Percentiles rank a stretch among this genome's conserved stretches.
phyloP scores from a whole-genome alignment of 768 basidiomycete genomes.

The Ramaria sp. region DNA sequence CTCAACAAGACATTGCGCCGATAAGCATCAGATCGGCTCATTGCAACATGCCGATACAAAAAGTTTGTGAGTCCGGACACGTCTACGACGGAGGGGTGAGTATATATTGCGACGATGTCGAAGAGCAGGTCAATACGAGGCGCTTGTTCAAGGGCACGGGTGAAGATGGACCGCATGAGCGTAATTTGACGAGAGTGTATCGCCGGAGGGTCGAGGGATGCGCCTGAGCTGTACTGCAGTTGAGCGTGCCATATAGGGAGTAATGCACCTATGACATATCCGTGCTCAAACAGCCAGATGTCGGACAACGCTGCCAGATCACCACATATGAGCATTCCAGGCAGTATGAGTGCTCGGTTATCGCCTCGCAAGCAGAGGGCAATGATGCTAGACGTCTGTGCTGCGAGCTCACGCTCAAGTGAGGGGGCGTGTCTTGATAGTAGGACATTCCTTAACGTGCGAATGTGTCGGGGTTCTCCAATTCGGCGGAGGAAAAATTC shows the following conservation, averaged over 20 bases:
- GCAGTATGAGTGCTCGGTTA: conserved; percentile 43
- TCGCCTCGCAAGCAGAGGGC: conserved; percentile 38
- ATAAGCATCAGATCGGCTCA: conserved; percentile 52
- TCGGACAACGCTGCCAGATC: conserved; percentile 64
- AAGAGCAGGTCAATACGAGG: conserved; percentile 83
- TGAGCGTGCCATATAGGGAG: conserved; percentile 63
- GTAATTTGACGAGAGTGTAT: conserved; percentile 38
- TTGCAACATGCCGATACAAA: conserved; percentile 76
- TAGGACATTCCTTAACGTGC: conserved; percentile 76
- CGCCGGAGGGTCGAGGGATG: conserved; percentile 1
- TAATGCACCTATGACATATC: conserved; percentile 58
- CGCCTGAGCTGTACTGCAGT: conserved; percentile 14
- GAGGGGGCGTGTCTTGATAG: conserved; percentile 67
- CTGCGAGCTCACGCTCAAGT: conserved; percentile 56
- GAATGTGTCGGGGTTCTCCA: conserved; percentile 66
- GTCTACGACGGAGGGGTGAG: conserved; percentile 73
- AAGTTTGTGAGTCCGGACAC: conserved; percentile 70
- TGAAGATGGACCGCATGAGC: conserved; percentile 68
- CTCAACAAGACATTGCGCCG: conserved; percentile 77
- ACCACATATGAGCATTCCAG: conserved; percentile 64
- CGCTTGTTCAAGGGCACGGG: conserved; percentile 53
- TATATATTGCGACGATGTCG: conserved; percentile 74
- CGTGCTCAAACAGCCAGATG: conserved; percentile 61
- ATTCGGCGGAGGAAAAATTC: conserved; percentile 77
- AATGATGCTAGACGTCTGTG: conserved; percentile 45